Evolutionary conservation across 352 stramenopile species (phyloP), one percentile per base, ranked within the genome.

Genomic region (Pythium rhizo-oryzae): DNA sequence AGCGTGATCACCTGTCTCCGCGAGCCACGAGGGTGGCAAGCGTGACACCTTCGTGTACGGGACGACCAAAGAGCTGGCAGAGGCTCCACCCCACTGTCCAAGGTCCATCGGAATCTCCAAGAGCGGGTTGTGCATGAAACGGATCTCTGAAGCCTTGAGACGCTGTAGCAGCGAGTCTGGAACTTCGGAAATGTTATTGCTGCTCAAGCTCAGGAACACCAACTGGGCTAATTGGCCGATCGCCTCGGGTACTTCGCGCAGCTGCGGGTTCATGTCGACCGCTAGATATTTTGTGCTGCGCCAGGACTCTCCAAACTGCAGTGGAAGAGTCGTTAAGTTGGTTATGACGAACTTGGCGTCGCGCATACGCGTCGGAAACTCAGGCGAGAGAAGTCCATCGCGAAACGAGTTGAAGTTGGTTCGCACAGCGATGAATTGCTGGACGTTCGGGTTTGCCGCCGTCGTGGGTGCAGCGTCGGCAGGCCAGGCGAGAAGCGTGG

Each of bases 261-360:
- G 24, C 5, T 25, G 19, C 11, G 33, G 37, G 41, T 54, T 57
- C 25, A 41, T 1, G 23, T 67, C 60, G 1, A 68, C 33, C 52
- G 28, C 51, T 6, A 68, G 23, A 19, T 46, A 68, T 3, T 47
- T 37, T 7, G 56, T 44, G 18, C 39, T 47, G 11, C 53, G 28
- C 37, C 44, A 70, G 7, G 44, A 33, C 25, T 25, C 30, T 2
- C n/a, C 18, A 33, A 54, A 54, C 23, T 24, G 13, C 0, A 16
- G 13, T 2, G 62, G 62, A 3, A 69, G 25, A 1, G 41, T 61
- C 21, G 62, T 41, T 0, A 69, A 13, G 44, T 69, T 69, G 28
- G 62, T 62, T 21, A 9, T 25, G 23, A 62, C 28, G n/a, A 69
- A 62, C 43, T 62, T 62, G 52, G 62, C 51, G 18, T 69, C 62